Evolutionary conservation across 257 asterid genomes (phyloP), one percentile per base, ranked within the genome.

Genomic region (Solanum appendiculatum): DNA sequence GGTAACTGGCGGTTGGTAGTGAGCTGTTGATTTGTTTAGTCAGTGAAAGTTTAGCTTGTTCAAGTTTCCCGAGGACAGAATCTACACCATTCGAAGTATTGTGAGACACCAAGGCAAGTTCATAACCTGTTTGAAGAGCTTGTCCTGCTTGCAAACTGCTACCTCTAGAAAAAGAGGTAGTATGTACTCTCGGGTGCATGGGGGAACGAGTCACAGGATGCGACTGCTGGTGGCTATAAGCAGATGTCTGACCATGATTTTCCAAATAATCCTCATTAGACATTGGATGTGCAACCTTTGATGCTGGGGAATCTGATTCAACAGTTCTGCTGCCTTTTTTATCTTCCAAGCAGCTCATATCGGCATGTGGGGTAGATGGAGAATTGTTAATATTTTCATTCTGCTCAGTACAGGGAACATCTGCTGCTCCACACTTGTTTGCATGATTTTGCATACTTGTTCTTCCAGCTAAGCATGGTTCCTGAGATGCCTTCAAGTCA

Each of bases 21-120:
- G 23, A 72, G 86, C 39, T 69, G 81, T 86, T 56, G 82, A 93
- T 89, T 86, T 93, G 92, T 88, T 92, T 90, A 72, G 87, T 91
- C 83, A 96, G 90, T 13, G 98, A 96, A 21, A 88, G 56, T 87
- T 89, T 95, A 86, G 98, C 98, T 64, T 3, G 92, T 64, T 93
- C 93, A 77, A 96, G 97, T 34, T 94, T 96, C 86, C 89, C 92
- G 16, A 96, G 92, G 85, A 94, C 98, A 78, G 97, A 88, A 58
- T 90, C 90, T 54, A 93, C 80, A 75, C 89, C 54, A 63, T 63
- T 88, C 5, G 91, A 84, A n/a, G 92, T 86, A 73, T 89, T 94
- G 84, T 83, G 90, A 73, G 94, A 90, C 66, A 92, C 81, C 88
- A 91, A 88, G 78, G 97, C 91, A 88, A 94, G 94, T 83, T 92